Evolutionary conservation across 768 basidiomycete genomes (phyloP), one percentile per base, ranked within the genome.

Genomic region (Kwoniella mangroviensis): DNA sequence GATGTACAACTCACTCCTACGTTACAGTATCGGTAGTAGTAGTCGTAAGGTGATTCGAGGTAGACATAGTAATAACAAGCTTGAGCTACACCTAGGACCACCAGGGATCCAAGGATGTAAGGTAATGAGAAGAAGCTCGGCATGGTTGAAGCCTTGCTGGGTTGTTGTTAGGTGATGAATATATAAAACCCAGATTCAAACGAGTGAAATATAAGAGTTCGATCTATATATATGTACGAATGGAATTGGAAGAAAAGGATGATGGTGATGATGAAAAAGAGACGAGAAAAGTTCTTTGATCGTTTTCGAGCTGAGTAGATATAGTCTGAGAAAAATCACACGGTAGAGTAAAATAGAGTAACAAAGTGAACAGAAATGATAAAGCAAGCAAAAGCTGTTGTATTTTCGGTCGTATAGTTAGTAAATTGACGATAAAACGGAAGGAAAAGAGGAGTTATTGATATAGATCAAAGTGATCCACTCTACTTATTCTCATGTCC

Each of bases 21-120:
- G 6, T 42, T 45, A 51, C 69, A 68, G 51, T 53, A 67, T 56
- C 74, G 42, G 41, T 73, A 41, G 43, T 58, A 70, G 55, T 68
- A 73, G 26, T 68, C 58, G 41, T 70, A 52, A 21, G 74, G 74
- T 28, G 64, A 68, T 51, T 75, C 74, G 19, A 73, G 71, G 57
- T 72, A 75, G 42, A 63, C 52, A 45, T 64, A 73, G 57, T 75
- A 75, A 43, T 56, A 73, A 51, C 74, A 75, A 15, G 69, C 74
- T 54, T 64, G 28, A 15, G 74, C 74, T 19, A 69, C 68, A 26
- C 71, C 71, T 21, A 75, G 66, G 22, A 67, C 72, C 15, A 71
- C 65, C 26, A 75, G 57, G 19, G 69, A 57, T 15, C 45, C 61
- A 51, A 73, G 19, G 19, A 73, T 28, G 42, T 24, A 26, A 12